A percentile compares a stretch with the other conserved stretches of the same genome.
Evolutionary conservation across 192 early-diverging fungal species (phyloP).

Genomic region (Coemansia sp.): DNA sequence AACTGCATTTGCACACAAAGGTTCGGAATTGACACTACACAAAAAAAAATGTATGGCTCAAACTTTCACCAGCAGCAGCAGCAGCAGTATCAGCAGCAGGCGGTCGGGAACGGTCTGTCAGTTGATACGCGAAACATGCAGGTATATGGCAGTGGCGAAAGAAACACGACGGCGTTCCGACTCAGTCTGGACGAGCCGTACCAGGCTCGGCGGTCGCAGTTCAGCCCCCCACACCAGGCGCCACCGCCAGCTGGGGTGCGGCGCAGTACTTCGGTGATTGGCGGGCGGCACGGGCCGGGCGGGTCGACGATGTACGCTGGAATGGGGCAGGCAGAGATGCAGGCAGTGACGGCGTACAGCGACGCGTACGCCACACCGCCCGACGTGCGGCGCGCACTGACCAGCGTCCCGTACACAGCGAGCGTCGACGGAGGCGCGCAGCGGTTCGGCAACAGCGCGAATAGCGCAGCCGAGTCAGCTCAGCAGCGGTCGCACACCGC

Average conservation of each 20-base stretch:
- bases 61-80: background rate
- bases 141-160: background rate
- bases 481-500: constrained; percentile 11
- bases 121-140: constrained; percentile 28
- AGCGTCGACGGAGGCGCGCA: background rate
- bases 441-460: too few relatives aligned
- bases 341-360: constrained; percentile 26
- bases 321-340: constrained; percentile 26
- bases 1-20: background rate
- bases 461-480: background rate
- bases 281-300: constrained; percentile 1
- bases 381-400: constrained; percentile 37
- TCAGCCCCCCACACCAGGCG: background rate
- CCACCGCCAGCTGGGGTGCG: background rate
- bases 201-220: constrained; percentile 2
- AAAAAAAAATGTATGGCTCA: constrained; percentile 1
- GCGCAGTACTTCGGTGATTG: constrained; percentile 4
- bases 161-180: constrained; percentile 10
- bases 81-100: constrained; percentile 12
- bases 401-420: constrained; percentile 5
- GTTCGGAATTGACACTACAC: background rate
- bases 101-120: constrained; percentile 19
- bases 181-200: constrained; percentile 6
- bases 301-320: background rate
- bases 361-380: constrained; percentile 28